Evolutionary conservation across 257 asterid species (phyloP).

Genomic region (Agastache rugosa): DNA sequence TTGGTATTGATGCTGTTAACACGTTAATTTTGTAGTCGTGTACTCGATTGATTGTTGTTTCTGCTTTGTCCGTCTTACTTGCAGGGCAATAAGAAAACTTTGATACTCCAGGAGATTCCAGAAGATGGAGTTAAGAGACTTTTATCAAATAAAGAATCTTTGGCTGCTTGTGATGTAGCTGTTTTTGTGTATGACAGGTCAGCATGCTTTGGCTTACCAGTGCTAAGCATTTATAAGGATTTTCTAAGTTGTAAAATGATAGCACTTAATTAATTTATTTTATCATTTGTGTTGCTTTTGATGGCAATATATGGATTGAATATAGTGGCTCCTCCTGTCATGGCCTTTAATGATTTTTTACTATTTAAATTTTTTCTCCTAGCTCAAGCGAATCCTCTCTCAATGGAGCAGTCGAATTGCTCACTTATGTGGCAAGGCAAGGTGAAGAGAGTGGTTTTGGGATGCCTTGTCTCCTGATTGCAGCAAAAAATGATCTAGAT

Average conservation of each 20-base stretch:
- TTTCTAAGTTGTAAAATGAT: neutral
- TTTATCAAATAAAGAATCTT: constrained; percentile 67
- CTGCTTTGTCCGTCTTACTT: constrained; percentile 29
- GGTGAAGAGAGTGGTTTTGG: constrained; percentile 78
- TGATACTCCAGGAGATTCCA: constrained; percentile 87
- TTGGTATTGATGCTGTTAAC: constrained; percentile 28
- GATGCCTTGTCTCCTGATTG: constrained; percentile 92
- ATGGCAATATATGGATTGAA: constrained; percentile 23
- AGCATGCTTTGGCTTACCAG: constrained; percentile 35
- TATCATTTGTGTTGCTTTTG: neutral
- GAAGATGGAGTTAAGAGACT: constrained; percentile 76
- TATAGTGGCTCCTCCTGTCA: constrained; percentile 29
- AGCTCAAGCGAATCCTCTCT: constrained; percentile 87
- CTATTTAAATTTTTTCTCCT: constrained; percentile 15
- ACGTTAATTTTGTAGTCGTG: neutral
- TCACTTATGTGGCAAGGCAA: constrained; percentile 67
- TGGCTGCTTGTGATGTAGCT: constrained; percentile 89
- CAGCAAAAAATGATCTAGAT: constrained; percentile 84
- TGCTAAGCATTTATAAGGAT: constrained; percentile 16
- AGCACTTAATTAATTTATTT: neutral
- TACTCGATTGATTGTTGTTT: constrained; percentile 9
- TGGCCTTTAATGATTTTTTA: constrained; percentile 22
- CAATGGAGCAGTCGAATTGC: constrained; percentile 79
- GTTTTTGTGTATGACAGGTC: constrained; percentile 92
- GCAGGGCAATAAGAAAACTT: constrained; percentile 84